phyloP scores from a whole-genome alignment of 192 early-diverging fungal species.

The Umbelopsis sp. region DNA sequence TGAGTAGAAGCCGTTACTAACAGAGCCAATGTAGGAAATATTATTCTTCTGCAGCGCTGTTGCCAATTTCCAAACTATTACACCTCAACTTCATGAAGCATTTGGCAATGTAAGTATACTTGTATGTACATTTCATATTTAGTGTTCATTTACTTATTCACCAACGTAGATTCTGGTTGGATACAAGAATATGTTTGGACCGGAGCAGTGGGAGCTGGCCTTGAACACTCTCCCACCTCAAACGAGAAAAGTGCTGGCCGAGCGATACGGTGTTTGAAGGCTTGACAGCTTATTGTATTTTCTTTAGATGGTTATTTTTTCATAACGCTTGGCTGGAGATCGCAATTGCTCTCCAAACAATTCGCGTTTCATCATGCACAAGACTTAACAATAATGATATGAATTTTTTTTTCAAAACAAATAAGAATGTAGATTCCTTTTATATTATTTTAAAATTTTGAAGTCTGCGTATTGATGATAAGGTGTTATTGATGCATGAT shows the following conservation, averaged over 20 bases:
- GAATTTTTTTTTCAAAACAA: constrained; percentile 20
- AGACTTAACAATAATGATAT: constrained; percentile 25
- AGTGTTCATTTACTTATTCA: neutral
- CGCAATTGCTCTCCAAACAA: constrained; percentile 7
- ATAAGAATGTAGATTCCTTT: constrained; percentile 9
- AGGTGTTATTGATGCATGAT: neutral
- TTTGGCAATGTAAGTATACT: constrained; percentile 61
- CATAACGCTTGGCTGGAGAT: constrained; percentile 18
- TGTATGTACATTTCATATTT: too few species aligned
- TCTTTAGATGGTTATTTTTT: constrained; percentile 22
- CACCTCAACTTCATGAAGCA: constrained; percentile 60
- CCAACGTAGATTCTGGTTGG: constrained; percentile 58
- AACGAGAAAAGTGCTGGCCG: constrained; percentile 46
- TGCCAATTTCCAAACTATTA: constrained; percentile 73
- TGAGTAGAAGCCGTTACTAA: neutral
- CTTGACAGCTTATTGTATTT: constrained; percentile 19
- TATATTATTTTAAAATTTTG: neutral
- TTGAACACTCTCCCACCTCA: constrained; percentile 47
- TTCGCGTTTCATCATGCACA: constrained; percentile 15
- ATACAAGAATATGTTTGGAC: constrained; percentile 68
- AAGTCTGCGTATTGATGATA: neutral
- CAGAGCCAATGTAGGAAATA: constrained; percentile 51
- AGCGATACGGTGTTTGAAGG: constrained; percentile 56
- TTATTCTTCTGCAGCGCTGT: constrained; percentile 82
- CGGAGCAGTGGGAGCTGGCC: constrained; percentile 58